Evolutionary conservation across 805 yeast genomes (phyloP).

Genomic region (Pichia deserticola): DNA sequence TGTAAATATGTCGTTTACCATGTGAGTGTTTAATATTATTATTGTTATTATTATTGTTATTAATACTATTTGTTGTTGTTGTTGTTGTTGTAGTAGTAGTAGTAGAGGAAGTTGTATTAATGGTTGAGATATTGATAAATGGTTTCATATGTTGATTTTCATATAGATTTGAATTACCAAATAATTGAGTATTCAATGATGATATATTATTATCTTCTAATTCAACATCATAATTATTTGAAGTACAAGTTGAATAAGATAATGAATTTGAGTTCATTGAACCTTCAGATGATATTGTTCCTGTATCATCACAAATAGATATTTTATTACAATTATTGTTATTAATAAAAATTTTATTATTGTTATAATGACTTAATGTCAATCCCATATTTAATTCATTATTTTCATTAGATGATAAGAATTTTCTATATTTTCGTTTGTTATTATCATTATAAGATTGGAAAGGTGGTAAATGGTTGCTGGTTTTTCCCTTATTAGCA

Average conservation of each 20-base stretch:
- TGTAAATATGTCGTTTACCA: neutral
- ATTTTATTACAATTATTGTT: neutral
- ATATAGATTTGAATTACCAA: neutral
- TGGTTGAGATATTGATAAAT: neutral
- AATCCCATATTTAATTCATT: neutral
- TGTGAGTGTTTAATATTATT: constrained; percentile 4
- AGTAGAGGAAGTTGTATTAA: no score
- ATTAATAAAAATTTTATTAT: no score
- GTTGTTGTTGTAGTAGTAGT: no score
- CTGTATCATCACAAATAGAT: neutral
- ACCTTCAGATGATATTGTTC: neutral
- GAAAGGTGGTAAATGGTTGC: neutral
- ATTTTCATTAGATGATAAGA: neutral
- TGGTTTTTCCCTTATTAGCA: neutral
- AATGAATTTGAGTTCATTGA: neutral
- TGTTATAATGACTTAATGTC: no score
- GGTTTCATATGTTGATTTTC: neutral
- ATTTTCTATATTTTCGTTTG: neutral
- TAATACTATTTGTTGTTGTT: constrained; percentile 2
- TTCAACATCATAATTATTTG: neutral
- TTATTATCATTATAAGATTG: neutral
- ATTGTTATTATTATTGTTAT: neutral
- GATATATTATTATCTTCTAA: neutral
- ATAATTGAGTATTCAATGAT: constrained; percentile 1
- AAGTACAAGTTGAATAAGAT: neutral